These are phyloP conservation scores for Leptographium flavum DNA, from an alignment of 2,329 filamentous ascomycete species.

Conservation along the genomic window DNA sequence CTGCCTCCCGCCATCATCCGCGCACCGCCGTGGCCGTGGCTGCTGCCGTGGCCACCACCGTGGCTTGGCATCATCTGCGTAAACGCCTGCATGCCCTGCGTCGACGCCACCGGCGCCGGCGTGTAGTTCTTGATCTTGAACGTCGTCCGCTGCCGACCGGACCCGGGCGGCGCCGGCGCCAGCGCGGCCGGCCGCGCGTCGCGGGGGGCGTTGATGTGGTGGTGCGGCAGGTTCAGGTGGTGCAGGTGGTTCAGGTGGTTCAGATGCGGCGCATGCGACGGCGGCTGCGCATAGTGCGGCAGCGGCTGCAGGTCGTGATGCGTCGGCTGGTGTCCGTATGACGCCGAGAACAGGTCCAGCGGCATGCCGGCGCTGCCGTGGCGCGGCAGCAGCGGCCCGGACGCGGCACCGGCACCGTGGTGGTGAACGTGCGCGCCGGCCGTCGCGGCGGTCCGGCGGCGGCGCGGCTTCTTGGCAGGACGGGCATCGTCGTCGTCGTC, in stretches of 20 bases:
- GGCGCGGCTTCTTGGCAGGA: constrained; percentile 14
- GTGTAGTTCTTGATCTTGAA: constrained; percentile 22
- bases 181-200: constrained; percentile 3
- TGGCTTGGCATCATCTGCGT: constrained; percentile 11
- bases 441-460: not conserved
- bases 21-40: not conserved
- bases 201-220: not conserved
- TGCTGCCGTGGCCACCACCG: not conserved
- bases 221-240: not conserved
- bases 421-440: not conserved
- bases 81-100: constrained; percentile 8
- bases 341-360: not conserved
- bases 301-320: not conserved
- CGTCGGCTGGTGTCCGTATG: not conserved
- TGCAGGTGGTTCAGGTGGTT: not conserved
- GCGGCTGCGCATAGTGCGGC: not conserved
- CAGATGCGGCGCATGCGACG: not conserved
- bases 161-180: constrained; percentile 5
- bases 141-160: constrained; percentile 13
- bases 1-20: not conserved
- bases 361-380: not conserved
- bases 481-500: constrained; percentile 6
- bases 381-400: not conserved
- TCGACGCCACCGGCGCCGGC: constrained; percentile 8
- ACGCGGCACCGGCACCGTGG: not conserved